A percentile compares a stretch with the other conserved stretches of the same genome.
Evolutionary conservation across 176 grass and related monocot genomes (phyloP).

Genomic region (Alloteropsis semialata): DNA sequence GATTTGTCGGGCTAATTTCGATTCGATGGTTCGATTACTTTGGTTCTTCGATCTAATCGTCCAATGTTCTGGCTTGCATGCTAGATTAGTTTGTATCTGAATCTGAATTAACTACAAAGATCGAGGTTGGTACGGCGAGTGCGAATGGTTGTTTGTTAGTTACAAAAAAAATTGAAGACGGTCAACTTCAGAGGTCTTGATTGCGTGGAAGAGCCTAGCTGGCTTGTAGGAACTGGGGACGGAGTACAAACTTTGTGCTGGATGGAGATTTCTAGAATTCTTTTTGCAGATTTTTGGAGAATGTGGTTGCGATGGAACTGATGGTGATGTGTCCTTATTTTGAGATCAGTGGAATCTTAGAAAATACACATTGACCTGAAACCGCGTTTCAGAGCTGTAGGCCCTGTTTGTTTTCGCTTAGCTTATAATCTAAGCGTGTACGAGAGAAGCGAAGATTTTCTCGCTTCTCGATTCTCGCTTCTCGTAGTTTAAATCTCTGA

Average conservation of each 20-base stretch:
- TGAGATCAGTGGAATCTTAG: background rate
- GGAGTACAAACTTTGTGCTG: background rate
- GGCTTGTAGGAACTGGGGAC: background rate
- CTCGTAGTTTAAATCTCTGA: no score
- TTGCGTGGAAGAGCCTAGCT: background rate
- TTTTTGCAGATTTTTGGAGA: background rate
- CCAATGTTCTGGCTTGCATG: background rate
- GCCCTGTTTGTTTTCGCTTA: no score
- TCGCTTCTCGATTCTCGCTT: no score
- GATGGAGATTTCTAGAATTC: constrained; percentile 6
- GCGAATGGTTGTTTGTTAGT: background rate
- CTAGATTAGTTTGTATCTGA: background rate
- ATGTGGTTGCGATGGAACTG: background rate
- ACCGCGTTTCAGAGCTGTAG: constrained; percentile 23
- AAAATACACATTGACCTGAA: constrained; percentile 18
- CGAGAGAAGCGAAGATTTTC: no score
- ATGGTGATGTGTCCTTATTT: constrained; percentile 29
- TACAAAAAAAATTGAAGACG: background rate
- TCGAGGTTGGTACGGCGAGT: constrained; percentile 6
- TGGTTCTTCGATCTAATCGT: background rate
- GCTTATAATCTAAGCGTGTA: no score
- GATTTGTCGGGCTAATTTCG: background rate
- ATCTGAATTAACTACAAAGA: background rate
- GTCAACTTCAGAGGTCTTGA: constrained; percentile 23
- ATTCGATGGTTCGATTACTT: background rate